These are phyloP conservation scores for Globisporangium camurandrum DNA, from an alignment of 352 stramenopile genomes.

Conservation along the genomic window DNA sequence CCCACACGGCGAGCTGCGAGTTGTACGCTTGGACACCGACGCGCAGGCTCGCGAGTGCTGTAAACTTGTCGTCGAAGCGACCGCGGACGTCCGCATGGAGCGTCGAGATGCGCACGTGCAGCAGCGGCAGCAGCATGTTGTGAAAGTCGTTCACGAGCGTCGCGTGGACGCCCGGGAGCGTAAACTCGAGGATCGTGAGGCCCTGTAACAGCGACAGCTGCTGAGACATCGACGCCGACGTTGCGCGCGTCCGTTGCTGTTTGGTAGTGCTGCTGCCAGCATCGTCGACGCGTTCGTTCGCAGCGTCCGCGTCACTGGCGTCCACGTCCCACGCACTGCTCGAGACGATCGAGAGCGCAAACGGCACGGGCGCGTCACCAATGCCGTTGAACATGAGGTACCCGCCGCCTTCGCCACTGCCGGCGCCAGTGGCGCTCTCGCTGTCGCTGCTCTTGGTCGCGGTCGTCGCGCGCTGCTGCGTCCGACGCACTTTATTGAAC, in stretches of 20 bases:
- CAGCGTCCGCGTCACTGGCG: neutral
- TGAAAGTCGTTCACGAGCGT: slow-evolving; percentile 85
- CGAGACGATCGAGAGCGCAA: slow-evolving; percentile 60
- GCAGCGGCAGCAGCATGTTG: slow-evolving; percentile 77
- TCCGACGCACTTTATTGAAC: slow-evolving; percentile 55
- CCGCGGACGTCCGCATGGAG: slow-evolving; percentile 64
- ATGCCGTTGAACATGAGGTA: slow-evolving; percentile 87
- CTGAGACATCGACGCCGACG: slow-evolving; percentile 8
- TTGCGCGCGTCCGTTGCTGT: neutral
- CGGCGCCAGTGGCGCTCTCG: slow-evolving; percentile 22
- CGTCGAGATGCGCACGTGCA: slow-evolving; percentile 67
- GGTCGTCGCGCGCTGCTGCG: slow-evolving; percentile 11
- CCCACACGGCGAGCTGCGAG: slow-evolving; percentile 80
- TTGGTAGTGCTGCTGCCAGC: too few species aligned
- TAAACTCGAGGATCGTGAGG: slow-evolving; percentile 73
- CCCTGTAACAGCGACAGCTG: slow-evolving; percentile 39
- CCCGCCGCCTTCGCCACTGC: slow-evolving; percentile 45
- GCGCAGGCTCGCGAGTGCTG: slow-evolving; percentile 48
- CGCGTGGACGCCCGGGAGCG: slow-evolving; percentile 63
- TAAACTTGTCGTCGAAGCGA: slow-evolving; percentile 53
- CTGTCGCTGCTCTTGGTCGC: slow-evolving; percentile 17
- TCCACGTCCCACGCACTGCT: slow-evolving; percentile 10
- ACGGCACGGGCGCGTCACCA: slow-evolving; percentile 71
- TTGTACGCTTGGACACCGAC: slow-evolving; percentile 82
- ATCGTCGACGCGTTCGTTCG: slow-evolving; percentile 13